Evolutionary conservation across 768 basidiomycete species (phyloP).

Genomic region (Kondoa malvinella): DNA sequence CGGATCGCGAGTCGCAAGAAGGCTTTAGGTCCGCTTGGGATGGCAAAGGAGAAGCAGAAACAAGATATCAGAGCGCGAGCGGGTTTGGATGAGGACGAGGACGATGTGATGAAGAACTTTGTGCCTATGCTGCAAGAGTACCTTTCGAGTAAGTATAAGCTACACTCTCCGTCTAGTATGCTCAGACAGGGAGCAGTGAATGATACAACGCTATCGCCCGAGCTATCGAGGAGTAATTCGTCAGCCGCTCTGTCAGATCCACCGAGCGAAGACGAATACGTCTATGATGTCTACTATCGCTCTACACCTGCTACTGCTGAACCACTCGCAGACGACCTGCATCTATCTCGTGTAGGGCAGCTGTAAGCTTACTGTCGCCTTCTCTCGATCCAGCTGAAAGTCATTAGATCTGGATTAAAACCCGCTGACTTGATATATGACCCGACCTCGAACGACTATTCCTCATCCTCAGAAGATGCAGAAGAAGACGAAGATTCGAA

Average conservation of each 20-base stretch:
- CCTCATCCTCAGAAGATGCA: conserved; percentile 16
- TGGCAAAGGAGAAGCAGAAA: background rate
- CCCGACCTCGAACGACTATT: conserved; percentile 4
- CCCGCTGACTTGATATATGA: conserved; percentile 16
- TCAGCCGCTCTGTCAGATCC: background rate
- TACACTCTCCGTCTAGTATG: background rate
- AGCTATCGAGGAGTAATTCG: background rate
- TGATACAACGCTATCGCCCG: background rate
- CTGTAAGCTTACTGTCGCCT: conserved; percentile 16
- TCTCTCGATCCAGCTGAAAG: background rate
- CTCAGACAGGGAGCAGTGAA: background rate
- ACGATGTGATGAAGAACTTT: conserved; percentile 22
- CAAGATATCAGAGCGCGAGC: background rate
- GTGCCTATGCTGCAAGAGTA: conserved; percentile 26
- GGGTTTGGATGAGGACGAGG: background rate
- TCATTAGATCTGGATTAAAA: conserved; percentile 18
- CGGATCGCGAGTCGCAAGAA: background rate
- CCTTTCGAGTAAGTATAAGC: conserved; percentile 18
- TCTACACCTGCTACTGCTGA: conserved; percentile 7
- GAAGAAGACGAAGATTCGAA: conserved; percentile 23
- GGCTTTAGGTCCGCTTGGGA: background rate
- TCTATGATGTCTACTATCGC: conserved; percentile 28
- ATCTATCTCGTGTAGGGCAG: conserved; percentile 18
- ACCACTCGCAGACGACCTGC: background rate
- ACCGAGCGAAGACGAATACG: conserved; percentile 17